phyloP scores from a whole-genome alignment of 331 rosid species.

The Telfairia occidentalis region DNA sequence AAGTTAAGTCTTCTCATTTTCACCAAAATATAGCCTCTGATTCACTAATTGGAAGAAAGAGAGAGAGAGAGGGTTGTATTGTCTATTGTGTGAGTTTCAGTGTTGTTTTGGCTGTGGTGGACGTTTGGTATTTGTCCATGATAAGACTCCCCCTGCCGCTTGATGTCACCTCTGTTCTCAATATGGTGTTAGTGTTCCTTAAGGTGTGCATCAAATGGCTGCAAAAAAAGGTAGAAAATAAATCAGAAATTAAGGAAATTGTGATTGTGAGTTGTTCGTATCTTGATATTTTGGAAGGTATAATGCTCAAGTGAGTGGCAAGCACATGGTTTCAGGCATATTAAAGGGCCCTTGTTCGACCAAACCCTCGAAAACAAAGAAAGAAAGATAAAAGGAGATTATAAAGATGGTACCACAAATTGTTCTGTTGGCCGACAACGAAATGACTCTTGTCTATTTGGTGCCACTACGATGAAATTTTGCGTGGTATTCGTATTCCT shows the following conservation, averaged over 20 bases:
- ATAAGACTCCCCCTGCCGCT: not conserved
- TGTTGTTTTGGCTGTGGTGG: not conserved
- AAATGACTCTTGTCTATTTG: conserved; percentile 5
- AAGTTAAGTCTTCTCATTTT: conserved; percentile 5
- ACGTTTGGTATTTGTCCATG: not conserved
- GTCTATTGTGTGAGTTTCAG: not conserved
- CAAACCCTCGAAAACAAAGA: not conserved
- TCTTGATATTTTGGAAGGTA: conserved; percentile 6
- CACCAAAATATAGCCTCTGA: not conserved
- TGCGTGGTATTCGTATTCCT: conserved; percentile 6
- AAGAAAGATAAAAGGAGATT: not conserved
- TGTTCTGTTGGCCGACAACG: conserved; percentile 13
- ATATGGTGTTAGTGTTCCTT: not conserved
- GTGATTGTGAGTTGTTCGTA: not conserved
- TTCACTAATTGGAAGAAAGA: not conserved
- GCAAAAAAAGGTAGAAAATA: not conserved
- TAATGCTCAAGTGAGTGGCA: conserved; percentile 7
- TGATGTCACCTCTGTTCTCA: not conserved
- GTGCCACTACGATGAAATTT: not conserved
- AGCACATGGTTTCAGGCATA: conserved; percentile 10
- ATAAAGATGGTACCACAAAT: conserved; percentile 8
- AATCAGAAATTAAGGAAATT: not conserved
- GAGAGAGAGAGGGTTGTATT: not conserved
- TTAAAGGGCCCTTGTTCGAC: conserved; percentile 13
- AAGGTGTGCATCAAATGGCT: not conserved